These are phyloP conservation scores for Escovopsis sp. DNA, from an alignment of 2,329 filamentous ascomycete genomes.

Conservation along the genomic window DNA sequence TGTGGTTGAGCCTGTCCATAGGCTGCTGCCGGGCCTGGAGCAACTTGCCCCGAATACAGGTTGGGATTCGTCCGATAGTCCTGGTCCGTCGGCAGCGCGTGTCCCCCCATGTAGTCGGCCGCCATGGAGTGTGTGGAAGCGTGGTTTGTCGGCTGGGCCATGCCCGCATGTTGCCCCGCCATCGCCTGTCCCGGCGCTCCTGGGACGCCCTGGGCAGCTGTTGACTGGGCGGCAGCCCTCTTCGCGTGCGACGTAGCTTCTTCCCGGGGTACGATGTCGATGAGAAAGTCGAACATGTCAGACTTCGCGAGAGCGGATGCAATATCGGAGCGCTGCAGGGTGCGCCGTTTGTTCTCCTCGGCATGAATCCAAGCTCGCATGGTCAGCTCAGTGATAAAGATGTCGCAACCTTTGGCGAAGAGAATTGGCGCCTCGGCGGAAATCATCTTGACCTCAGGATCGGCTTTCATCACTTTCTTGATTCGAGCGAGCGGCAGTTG, in stretches of 20 bases:
- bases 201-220: slow-evolving; percentile 27
- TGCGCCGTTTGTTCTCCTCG: slow-evolving; percentile 95
- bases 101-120: slow-evolving; percentile 47
- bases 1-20: slow-evolving; percentile 66
- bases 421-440: slow-evolving; percentile 94
- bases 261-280: slow-evolving; percentile 94
- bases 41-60: slow-evolving; percentile 73
- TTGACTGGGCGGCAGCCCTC: slow-evolving; percentile 43
- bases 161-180: slow-evolving; percentile 32
- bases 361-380: slow-evolving; percentile 99
- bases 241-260: slow-evolving; percentile 80
- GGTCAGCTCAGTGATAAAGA: slow-evolving; percentile 96
- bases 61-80: slow-evolving; percentile 66
- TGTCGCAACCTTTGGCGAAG: slow-evolving; percentile 96
- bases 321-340: slow-evolving; percentile 89
- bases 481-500: slow-evolving; percentile 94
- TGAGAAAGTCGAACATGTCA: slow-evolving; percentile 99
- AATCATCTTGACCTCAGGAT: slow-evolving; percentile 99
- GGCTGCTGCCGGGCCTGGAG: slow-evolving; percentile 51
- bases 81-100: slow-evolving; percentile 50
- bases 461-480: slow-evolving; percentile 99
- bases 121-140: slow-evolving; percentile 41
- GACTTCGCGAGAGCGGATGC: slow-evolving; percentile 91
- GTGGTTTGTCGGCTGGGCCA: slow-evolving; percentile 41
- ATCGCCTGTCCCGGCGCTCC: slow-evolving; percentile 35